Evolutionary conservation across 202 grass and related monocot species (phyloP).

Genomic region (Panicum hallii): DNA sequence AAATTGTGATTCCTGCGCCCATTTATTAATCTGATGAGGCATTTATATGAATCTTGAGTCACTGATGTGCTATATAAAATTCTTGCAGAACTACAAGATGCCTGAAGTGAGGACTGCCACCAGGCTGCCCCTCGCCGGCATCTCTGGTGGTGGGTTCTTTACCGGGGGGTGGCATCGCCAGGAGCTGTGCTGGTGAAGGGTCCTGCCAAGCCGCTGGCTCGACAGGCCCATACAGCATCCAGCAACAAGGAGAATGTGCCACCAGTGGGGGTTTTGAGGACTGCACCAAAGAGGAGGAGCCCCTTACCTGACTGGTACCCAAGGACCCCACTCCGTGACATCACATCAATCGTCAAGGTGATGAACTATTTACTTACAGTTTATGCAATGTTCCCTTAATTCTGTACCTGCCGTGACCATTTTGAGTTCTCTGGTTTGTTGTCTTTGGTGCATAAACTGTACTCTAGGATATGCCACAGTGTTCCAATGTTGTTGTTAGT

Average conservation of each 20-base stretch:
- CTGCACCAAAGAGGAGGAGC: constrained; percentile 56
- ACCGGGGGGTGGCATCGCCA: constrained; percentile 33
- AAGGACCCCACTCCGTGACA: constrained; percentile 69
- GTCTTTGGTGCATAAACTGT: neutral
- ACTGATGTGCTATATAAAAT: neutral
- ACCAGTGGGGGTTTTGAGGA: constrained; percentile 34
- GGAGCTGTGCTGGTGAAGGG: constrained; percentile 38
- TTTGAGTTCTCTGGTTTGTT: neutral
- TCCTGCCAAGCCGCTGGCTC: constrained; percentile 29
- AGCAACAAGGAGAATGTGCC: constrained; percentile 61
- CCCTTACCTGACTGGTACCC: constrained; percentile 72
- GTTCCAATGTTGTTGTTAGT: neutral
- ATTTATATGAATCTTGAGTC: constrained; percentile 22
- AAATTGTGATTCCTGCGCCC: neutral
- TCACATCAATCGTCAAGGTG: constrained; percentile 68
- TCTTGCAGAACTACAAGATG: constrained; percentile 3
- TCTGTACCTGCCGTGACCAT: neutral
- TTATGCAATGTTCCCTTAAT: constrained; percentile 1
- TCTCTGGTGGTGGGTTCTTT: constrained; percentile 26
- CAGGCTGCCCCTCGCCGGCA: constrained; percentile 27
- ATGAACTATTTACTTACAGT: constrained; percentile 26
- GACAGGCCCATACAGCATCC: neutral
- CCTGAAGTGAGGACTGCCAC: neutral
- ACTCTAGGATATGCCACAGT: neutral
- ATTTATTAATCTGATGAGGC: neutral